These are phyloP conservation scores for Metarhizium sp. DNA, from an alignment of 2,329 filamentous ascomycete genomes.

Conservation along the genomic window DNA sequence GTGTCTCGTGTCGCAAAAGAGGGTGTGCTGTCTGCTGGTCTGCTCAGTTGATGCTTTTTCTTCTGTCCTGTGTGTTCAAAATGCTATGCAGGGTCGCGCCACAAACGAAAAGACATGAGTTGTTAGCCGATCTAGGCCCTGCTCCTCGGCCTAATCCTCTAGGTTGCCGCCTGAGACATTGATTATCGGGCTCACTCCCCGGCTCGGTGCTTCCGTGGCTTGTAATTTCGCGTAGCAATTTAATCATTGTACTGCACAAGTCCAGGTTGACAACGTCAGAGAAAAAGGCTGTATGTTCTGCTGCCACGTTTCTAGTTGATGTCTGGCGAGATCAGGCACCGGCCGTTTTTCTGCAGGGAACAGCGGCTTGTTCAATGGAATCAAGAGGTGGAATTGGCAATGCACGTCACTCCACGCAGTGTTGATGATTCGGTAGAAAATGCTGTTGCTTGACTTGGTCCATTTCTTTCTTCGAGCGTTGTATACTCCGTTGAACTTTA, in stretches of 20 bases:
- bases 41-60: neutral
- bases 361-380: no score
- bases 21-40: no score
- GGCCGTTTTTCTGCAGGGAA: no score
- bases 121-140: neutral
- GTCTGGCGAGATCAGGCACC: no score
- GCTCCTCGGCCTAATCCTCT: neutral
- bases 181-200: neutral
- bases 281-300: no score
- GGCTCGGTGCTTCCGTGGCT: neutral
- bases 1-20: neutral
- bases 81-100: neutral
- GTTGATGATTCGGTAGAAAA: no score
- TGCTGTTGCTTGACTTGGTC: no score
- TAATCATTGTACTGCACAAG: neutral
- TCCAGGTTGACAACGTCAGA: neutral
- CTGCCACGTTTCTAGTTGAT: no score
- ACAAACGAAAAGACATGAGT: neutral
- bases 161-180: neutral
- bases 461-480: no score
- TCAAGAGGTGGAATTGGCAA: no score
- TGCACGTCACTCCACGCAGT: no score
- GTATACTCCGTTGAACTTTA: conserved; percentile 11
- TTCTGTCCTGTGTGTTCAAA: neutral
- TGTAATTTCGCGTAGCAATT: neutral